Percentiles rank a stretch among this genome's conserved stretches.
phyloP scores from a whole-genome alignment of 2,329 filamentous ascomycete genomes.

The Stylonectria norvegica region DNA sequence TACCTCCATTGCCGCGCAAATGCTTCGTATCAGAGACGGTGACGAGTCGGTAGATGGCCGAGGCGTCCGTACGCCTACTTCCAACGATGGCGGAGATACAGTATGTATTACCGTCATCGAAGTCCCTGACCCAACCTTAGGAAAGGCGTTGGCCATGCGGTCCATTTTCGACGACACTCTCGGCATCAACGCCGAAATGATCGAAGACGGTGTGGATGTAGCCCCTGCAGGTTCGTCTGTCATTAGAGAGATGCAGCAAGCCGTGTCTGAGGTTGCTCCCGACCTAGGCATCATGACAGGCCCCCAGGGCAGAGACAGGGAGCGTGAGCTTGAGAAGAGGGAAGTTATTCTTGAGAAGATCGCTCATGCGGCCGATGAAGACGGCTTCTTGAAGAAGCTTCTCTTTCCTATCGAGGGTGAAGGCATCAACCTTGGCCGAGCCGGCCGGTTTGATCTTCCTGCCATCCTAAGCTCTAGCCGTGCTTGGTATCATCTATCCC shows the following conservation, averaged over 20 bases:
- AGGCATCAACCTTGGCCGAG: slow-evolving; percentile 76
- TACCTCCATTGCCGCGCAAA: slow-evolving; percentile 72
- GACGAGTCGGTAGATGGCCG: slow-evolving; percentile 66
- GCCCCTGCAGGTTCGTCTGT: slow-evolving; percentile 73
- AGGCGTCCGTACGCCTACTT: slow-evolving; percentile 60
- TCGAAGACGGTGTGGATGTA: slow-evolving; percentile 84
- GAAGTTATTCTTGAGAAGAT: slow-evolving; percentile 85
- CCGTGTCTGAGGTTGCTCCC: slow-evolving; percentile 70
- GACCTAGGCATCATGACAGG: slow-evolving; percentile 75
- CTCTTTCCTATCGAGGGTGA: slow-evolving; percentile 74
- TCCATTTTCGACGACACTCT: slow-evolving; percentile 89
- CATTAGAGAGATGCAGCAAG: slow-evolving; percentile 79
- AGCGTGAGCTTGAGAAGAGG: slow-evolving; percentile 75
- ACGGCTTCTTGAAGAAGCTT: slow-evolving; percentile 76
- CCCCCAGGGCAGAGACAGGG: slow-evolving; percentile 65
- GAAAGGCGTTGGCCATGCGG: slow-evolving; percentile 84
- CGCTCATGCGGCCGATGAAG: slow-evolving; percentile 74
- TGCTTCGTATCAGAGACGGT: slow-evolving; percentile 62
- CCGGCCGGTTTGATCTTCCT: slow-evolving; percentile 75
- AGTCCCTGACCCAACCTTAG: slow-evolving; percentile 73
- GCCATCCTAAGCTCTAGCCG: slow-evolving; percentile 76
- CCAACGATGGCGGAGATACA: slow-evolving; percentile 71
- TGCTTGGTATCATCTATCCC: slow-evolving; percentile 88
- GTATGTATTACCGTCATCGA: slow-evolving; percentile 88
- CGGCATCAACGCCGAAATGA: slow-evolving; percentile 97